Conservation (phyloP, 352 stramenopile genomes). For the Phytopythium aichiense region DNA sequence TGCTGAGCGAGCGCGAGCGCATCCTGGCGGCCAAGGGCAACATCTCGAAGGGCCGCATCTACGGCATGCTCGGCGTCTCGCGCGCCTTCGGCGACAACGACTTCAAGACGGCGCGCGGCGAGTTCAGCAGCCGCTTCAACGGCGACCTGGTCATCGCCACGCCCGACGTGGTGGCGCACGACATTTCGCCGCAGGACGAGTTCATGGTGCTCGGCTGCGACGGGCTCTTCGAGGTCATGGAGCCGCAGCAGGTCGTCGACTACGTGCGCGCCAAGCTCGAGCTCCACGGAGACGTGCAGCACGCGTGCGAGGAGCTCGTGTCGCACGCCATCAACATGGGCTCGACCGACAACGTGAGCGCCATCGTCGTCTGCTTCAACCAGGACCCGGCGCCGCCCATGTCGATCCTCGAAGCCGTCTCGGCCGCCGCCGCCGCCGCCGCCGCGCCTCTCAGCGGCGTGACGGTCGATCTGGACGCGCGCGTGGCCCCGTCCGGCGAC, state of each 20-base stretch:
- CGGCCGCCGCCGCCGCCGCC: conserved; percentile 18
- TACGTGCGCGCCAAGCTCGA: conserved; percentile 73
- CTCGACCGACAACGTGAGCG: conserved; percentile 82
- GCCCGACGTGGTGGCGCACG: conserved; percentile 59
- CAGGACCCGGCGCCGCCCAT: conserved; percentile 34
- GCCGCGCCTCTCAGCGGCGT: conserved; percentile 5
- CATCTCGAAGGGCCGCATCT: conserved; percentile 82
- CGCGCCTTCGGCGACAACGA: conserved; percentile 83
- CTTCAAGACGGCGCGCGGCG: conserved; percentile 80
- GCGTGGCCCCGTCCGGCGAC: conserved; percentile 10
- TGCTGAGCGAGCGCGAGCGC: conserved; percentile 64
- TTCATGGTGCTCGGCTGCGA: conserved; percentile 84
- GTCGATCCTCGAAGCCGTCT: conserved; percentile 28
- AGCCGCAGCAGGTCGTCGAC: conserved; percentile 74
- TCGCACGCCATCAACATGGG: conserved; percentile 76
- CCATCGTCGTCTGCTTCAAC: conserved; percentile 77
- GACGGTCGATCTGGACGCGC: conserved; percentile 5
- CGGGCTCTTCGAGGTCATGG: conserved; percentile 84
- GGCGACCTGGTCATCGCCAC: conserved; percentile 72
- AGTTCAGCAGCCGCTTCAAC: conserved; percentile 80
- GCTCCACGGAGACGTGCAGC: conserved; percentile 67
- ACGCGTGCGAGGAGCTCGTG: conserved; percentile 79
- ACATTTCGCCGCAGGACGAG: conserved; percentile 56
- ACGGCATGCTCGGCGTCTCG: conserved; percentile 78
- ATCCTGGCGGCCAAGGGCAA: conserved; percentile 81